Base-by-base conservation (phyloP, 2,329 filamentous ascomycete species). In the Aureobasidium sp. region DNA sequence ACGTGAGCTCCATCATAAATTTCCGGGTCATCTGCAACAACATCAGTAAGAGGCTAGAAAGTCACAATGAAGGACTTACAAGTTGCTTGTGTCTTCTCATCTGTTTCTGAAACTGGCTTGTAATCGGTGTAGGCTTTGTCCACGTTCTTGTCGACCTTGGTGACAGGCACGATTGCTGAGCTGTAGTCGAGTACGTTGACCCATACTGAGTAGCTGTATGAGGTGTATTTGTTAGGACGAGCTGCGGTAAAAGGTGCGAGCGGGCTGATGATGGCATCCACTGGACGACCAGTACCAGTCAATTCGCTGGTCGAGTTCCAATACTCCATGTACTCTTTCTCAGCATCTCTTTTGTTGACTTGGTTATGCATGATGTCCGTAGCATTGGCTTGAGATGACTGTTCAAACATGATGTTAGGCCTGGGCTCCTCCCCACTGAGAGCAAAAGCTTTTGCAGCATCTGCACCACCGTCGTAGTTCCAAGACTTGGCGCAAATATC, bases 301-400 rank as follows among this genome's bases (percentile, higher is more conserved):
- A 75, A 50, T 4, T 75, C 70, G 0, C 71, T 74, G 0, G 82
- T 85, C 15, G 75, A 78, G 64, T 86, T 85, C 84, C 83, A 86
- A 67, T 85, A 87, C 57, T 87, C 83, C 70, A 84, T 78, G 65
- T 87, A 87, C 21, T 76, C 71, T 62, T 81, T 81, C 66, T 85
- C 82, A 54, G 78, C 82, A 30, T 80, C 75, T 1, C 84, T 76
- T 62, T 83, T 83, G 16, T 73, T 70, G 2, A 86, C 70, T 6
- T 85, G 86, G 50, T 78, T 66, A 2, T 70, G 74, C 49, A 79
- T 76, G 57, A 81, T 76, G 29, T 77, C 72, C 5, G 66, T 70
- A 0, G 77, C 77, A 47, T 66, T 78, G 63, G 75, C 61, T 68
- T 80, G 68, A 68, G 69, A 44, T 37, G 66, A 61, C 11, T 72